A percentile compares a stretch with the other conserved stretches of the same genome.
phyloP scores from a whole-genome alignment of 495 filamentous ascomycete species.

The Thozetella sp. region DNA sequence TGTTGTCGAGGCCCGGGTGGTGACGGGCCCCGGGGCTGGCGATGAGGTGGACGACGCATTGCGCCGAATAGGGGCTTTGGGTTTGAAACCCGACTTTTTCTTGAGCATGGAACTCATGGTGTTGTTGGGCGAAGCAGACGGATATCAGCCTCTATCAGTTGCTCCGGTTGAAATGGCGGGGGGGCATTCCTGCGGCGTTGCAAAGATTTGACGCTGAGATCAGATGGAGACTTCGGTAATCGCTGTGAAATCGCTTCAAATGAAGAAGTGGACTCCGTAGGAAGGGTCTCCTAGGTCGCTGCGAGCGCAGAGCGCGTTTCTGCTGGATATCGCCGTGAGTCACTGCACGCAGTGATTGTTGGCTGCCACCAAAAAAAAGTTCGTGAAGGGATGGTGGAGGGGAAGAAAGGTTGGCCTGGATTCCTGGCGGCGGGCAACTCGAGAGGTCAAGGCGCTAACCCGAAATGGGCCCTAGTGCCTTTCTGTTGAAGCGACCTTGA shows the following conservation, averaged over 20 bases:
- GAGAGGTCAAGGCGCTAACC: background rate
- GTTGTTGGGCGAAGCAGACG: background rate
- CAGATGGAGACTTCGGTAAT: too few relatives aligned
- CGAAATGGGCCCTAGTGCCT: background rate
- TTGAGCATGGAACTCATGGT: slow-evolving; percentile 44
- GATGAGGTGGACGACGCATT: background rate
- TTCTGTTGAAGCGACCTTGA: background rate
- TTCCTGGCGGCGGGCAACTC: background rate
- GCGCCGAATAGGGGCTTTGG: slow-evolving; percentile 25
- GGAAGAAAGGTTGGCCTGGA: background rate
- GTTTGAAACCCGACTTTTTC: slow-evolving; percentile 46
- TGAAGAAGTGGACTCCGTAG: too few relatives aligned
- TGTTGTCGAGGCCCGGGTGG: background rate
- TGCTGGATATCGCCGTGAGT: too few relatives aligned
- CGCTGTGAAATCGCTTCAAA: too few relatives aligned
- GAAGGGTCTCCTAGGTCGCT: too few relatives aligned
- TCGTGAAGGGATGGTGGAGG: background rate
- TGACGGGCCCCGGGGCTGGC: background rate
- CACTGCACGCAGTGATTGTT: too few relatives aligned
- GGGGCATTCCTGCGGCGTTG: background rate
- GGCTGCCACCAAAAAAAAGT: background rate
- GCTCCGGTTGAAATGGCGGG: background rate
- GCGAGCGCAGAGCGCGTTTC: too few relatives aligned
- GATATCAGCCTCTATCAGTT: background rate
- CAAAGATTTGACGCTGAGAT: background rate